phyloP scores from a whole-genome alignment of 2,329 filamentous ascomycete species.

The Teratosphaeria nubilosa region DNA sequence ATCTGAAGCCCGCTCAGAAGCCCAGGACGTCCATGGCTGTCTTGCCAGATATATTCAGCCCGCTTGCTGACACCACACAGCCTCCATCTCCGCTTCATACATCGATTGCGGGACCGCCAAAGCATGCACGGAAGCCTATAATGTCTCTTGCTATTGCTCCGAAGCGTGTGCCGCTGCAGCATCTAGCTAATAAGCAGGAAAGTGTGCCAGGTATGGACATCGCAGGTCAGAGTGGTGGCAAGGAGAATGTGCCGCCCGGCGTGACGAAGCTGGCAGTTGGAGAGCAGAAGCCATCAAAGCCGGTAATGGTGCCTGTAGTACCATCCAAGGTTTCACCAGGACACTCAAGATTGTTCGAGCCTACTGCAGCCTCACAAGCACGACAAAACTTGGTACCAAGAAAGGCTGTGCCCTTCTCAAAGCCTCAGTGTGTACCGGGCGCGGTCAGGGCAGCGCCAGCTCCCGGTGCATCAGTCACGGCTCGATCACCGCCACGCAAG shows the following conservation, averaged over 20 bases:
- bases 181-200: slow-evolving; percentile 11
- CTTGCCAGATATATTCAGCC: neutral
- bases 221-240: slow-evolving; percentile 47
- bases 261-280: neutral
- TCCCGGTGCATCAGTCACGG: neutral
- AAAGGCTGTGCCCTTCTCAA: slow-evolving; percentile 8
- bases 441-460: neutral
- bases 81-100: neutral
- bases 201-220: slow-evolving; percentile 37
- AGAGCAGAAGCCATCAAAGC: neutral
- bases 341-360: slow-evolving; percentile 8
- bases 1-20: neutral
- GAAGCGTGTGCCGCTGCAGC: slow-evolving; percentile 41
- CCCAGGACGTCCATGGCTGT: neutral
- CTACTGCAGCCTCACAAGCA: slow-evolving; percentile 16
- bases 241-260: slow-evolving; percentile 52
- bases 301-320: neutral
- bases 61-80: neutral
- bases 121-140: slow-evolving; percentile 18
- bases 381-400: slow-evolving; percentile 10
- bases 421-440: neutral
- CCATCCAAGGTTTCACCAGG: neutral
- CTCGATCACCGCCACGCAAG: neutral
- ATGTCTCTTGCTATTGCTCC: slow-evolving; percentile 37
- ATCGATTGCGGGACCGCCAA: slow-evolving; percentile 14